Base-by-base conservation (phyloP, 345 rosid genomes). In the Noccaea bulbosa region DNA sequence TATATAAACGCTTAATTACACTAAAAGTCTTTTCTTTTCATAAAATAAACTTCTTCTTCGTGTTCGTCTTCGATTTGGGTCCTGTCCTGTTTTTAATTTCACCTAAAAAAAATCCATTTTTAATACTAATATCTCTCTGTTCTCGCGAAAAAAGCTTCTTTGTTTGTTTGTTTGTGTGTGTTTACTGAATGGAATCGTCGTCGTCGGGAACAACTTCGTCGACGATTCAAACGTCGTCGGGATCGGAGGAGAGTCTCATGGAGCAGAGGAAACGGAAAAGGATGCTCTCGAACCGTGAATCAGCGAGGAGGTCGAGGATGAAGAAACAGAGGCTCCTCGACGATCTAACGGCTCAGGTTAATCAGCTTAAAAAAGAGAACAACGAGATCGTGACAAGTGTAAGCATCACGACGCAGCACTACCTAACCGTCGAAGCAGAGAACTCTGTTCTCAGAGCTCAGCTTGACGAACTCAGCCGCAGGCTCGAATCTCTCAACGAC, bases 301-400 rank as follows among this genome's bases (percentile, higher is more conserved):
- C 99, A 16, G 99, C 99, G 12, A 84, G 95, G 67, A 85, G 98
- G 67, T 94, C 99, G 0, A 85, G 99, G 76, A 80, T 89, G 89
- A 84, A 90, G 82, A 94, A 94, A 55, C 97, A 94, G 80, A 89
- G 87, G 82, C 98, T 84, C 65, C 70, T 91, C 71, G 95, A 89
- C 62, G 99, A 91, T 82, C 83, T 94, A 39, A 78, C 75, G 78
- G 73, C 81, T 16, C 89, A 89, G 76, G 83, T 82, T 32, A 45
- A 77, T 47, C 82, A 81, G 37, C 81, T 91, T 27, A 79, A 75
- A 57, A 80, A 74, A 10, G 89, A 91, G 57, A 91, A 87, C 52
- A 86, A 72, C 17, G 87, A 84, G 78, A 81, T 94, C 50, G 48
- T 81, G 24, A 69, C 86, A 38, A 81, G 83, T 67, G 71, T 87